Base-by-base conservation (phyloP, 257 asterid genomes). In the Nicotiana tomentosiformis region DNA sequence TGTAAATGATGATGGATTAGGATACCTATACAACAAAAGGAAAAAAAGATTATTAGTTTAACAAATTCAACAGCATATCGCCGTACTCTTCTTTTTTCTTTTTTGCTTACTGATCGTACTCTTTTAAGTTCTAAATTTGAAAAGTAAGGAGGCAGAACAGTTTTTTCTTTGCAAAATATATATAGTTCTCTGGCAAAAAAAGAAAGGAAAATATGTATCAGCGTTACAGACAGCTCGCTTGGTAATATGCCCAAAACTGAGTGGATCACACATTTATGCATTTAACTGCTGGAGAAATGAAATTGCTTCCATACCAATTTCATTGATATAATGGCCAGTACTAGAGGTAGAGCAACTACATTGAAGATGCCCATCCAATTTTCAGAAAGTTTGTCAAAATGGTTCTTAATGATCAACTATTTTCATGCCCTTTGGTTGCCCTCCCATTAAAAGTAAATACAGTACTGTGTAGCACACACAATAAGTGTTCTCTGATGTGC, bases 1-100 rank as follows among this genome's bases (percentile, higher is more conserved):
- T n/a, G 98, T 88, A 84, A 92, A 96, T 55, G 90, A 88, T 85
- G 99, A 94, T 82, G 98, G 99, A 88, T 96, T 96, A 65, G 99
- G 99, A 87, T 94, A 96, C 90, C 99, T 96, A 76, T 16, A 26
- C 87, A 77, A 30, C 17, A 67, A 83, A 58, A 66, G 74, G 46
- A 56, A 78, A 39, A 37, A 49, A 15, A 9, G 62, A 80, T 84
- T 39, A 83, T 57, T 66, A 53, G 17, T 70, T 15, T 51, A 62
- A 43, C 65, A 80, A 62, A 55, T 66, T 39, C 82, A 82, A 68
- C 67, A 80, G 84, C 66, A 68, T 30, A 43, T 7, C 23, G 60
- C 12, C 14, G 1, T 53, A 53, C 58, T 29, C 30, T 29, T 29
- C 30, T 29, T 29, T 29, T 29, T 29, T 29, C 30, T 1, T 29